These are phyloP conservation scores for Penicillium desertorum DNA, from an alignment of 495 filamentous ascomycete species.

Conservation along the genomic window DNA sequence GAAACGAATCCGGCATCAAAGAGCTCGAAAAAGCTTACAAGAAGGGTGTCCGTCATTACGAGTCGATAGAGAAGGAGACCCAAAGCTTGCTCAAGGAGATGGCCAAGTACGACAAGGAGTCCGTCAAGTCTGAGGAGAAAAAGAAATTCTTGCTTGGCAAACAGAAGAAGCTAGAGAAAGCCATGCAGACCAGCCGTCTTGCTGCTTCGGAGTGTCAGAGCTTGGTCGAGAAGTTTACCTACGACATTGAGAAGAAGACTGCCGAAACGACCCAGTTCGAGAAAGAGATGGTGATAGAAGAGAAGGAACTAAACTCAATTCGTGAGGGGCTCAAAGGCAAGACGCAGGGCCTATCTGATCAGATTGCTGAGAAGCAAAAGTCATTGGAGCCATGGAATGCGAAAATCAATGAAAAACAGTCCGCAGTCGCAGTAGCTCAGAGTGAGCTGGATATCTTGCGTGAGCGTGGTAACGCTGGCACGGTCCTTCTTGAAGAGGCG, in stretches of 20 bases:
- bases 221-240: conserved; percentile 69
- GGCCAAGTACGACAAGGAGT: conserved; percentile 90
- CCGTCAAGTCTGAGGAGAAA: conserved; percentile 97
- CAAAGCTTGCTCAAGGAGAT: conserved; percentile 83
- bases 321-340: conserved; percentile 88
- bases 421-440: conserved; percentile 87
- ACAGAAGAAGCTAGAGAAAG: conserved; percentile 92
- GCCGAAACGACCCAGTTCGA: conserved; percentile 72
- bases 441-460: conserved; percentile 88
- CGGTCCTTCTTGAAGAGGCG: conserved; percentile 79
- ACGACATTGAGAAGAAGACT: conserved; percentile 74
- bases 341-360: conserved; percentile 88
- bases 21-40: conserved; percentile 83
- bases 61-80: conserved; percentile 75
- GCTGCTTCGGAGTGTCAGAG: conserved; percentile 72
- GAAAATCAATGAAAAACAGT: conserved; percentile 94
- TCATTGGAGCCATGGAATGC: conserved; percentile 94
- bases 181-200: conserved; percentile 66
- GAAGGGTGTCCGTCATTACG: conserved; percentile 73
- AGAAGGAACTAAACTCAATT: conserved; percentile 75
- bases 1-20: conserved; percentile 89
- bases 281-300: conserved; percentile 69
- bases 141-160: conserved; percentile 87
- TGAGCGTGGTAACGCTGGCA: conserved; percentile 83
- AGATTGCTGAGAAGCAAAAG: conserved; percentile 90